Evolutionary conservation across 768 basidiomycete genomes (phyloP), one percentile per base, ranked within the genome.

Genomic region (Rhodosporidiobolus odoratus): DNA sequence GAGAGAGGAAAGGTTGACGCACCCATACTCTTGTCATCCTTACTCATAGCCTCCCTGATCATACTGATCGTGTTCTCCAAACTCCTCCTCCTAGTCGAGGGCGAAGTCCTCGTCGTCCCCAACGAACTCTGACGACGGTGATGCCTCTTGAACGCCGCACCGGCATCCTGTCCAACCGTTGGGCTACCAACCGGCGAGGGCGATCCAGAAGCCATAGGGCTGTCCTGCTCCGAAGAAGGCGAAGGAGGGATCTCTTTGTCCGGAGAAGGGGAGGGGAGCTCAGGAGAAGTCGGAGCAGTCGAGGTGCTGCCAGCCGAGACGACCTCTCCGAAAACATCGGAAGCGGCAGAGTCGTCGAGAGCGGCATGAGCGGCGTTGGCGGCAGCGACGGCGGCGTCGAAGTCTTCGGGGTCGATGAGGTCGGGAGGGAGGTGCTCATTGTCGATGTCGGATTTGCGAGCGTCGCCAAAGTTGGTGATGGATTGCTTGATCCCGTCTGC

Each of bases 401-500:
- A 68, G 48, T 76, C 72, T 7, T 72, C 75, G 35, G 82, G 82
- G 67, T 97, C 94, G 78, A 92, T 89, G 25, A 99, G 84, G 23
- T 97, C 92, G 3, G 95, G 95, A 4, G 95, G 96, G n/a, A 98
- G 83, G 41, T 93, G 89, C 80, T 99, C 96, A 81, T 98, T 98
- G 81, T 98, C 95, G 75, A 98, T 97, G 83, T 98, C 96, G 53
- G 90, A 71, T 57, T 76, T 77, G 68, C 77, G 73, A 25, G 96
- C 96, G 78, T 97, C 95, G 23, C 91, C 90, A 80, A 97, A 99
- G 69, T 88, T 88, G 66, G 85, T 87, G 75, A 98, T 98, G 41
- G 90, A 89, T 66, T 97, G 91, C 80, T 88, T 96, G 80, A 99
- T 94, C 32, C 91, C 94, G 79, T 98, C 96, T 3, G 90, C 86